phyloP scores from a whole-genome alignment of 805 yeast genomes.

The Kodamaea lidongshanica region DNA sequence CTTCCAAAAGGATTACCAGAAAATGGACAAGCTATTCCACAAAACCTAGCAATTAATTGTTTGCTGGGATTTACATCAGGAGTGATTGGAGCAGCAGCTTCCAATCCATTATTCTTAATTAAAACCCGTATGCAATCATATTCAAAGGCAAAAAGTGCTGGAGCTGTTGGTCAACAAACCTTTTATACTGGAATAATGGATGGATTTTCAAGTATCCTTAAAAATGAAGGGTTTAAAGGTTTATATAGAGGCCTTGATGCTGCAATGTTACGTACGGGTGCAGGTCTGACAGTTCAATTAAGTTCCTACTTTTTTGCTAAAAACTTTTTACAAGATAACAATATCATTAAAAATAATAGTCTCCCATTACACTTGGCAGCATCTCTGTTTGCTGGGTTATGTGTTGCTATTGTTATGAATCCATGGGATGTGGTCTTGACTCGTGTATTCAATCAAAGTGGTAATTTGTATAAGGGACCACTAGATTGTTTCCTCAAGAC shows the following conservation, averaged over 20 bases:
- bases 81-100: slow-evolving; percentile 78
- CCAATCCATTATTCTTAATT: slow-evolving; percentile 87
- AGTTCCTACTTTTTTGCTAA: slow-evolving; percentile 85
- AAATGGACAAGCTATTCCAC: slow-evolving; percentile 24
- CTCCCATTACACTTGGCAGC: slow-evolving; percentile 61
- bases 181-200: slow-evolving; percentile 65
- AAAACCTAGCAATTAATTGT: slow-evolving; percentile 53
- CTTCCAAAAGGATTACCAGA: slow-evolving; percentile 33
- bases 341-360: slow-evolving; percentile 54
- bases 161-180: slow-evolving; percentile 84
- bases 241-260: slow-evolving; percentile 90
- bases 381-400: slow-evolving; percentile 76
- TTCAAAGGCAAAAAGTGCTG: slow-evolving; percentile 39
- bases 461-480: slow-evolving; percentile 78
- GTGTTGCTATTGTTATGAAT: slow-evolving; percentile 93
- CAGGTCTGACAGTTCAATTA: slow-evolving; percentile 91
- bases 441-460: slow-evolving; percentile 91
- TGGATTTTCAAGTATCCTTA: slow-evolving; percentile 60
- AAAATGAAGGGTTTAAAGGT: slow-evolving; percentile 69
- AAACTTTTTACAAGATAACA: slow-evolving; percentile 46
- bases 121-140: slow-evolving; percentile 97
- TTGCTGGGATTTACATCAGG: slow-evolving; percentile 81
- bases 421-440: slow-evolving; percentile 97
- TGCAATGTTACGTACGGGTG: slow-evolving; percentile 88
- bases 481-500: slow-evolving; percentile 86